These are phyloP conservation scores for Geranomyces variabilis DNA, from an alignment of 192 early-diverging fungal genomes.

Conservation along the genomic window DNA sequence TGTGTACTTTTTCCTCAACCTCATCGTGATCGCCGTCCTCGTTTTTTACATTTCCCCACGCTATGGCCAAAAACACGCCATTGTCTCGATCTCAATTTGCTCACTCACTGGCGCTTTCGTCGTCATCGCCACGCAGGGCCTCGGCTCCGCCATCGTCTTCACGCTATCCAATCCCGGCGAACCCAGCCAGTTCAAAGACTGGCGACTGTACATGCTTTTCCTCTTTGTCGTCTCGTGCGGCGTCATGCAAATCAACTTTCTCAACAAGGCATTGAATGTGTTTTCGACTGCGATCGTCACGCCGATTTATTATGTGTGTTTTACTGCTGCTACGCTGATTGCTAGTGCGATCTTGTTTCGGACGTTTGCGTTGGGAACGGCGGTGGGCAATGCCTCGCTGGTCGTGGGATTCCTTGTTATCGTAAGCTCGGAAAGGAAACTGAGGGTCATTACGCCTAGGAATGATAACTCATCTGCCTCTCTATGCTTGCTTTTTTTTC, in stretches of 20 bases:
- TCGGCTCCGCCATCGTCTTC: conserved; percentile 69
- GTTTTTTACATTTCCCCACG: conserved; percentile 61
- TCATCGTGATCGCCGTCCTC: conserved; percentile 44
- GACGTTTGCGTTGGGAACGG: conserved; percentile 51
- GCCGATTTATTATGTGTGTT: conserved; percentile 76
- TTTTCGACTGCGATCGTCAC: conserved; percentile 77
- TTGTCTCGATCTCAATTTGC: conserved; percentile 59
- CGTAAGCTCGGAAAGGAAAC: conserved; percentile 32
- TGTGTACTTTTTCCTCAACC: conserved; percentile 12
- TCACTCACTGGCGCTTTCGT: conserved; percentile 68
- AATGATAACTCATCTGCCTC: background rate
- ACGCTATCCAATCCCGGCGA: conserved; percentile 43
- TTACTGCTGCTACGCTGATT: conserved; percentile 68
- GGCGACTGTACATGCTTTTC: conserved; percentile 67
- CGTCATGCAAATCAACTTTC: conserved; percentile 67
- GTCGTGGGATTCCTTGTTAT: conserved; percentile 55
- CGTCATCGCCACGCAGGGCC: conserved; percentile 66
- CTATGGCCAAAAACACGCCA: conserved; percentile 61
- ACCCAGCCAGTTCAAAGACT: conserved; percentile 66
- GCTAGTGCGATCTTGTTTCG: conserved; percentile 68
- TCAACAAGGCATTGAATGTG: conserved; percentile 72
- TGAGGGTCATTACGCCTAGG: background rate
- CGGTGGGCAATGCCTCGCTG: conserved; percentile 34
- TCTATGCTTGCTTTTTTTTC: too few species aligned
- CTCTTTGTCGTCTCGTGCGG: conserved; percentile 58